These are phyloP conservation scores for Hyaloscypha variabilis DNA, from an alignment of 495 filamentous ascomycete genomes.

Conservation along the genomic window DNA sequence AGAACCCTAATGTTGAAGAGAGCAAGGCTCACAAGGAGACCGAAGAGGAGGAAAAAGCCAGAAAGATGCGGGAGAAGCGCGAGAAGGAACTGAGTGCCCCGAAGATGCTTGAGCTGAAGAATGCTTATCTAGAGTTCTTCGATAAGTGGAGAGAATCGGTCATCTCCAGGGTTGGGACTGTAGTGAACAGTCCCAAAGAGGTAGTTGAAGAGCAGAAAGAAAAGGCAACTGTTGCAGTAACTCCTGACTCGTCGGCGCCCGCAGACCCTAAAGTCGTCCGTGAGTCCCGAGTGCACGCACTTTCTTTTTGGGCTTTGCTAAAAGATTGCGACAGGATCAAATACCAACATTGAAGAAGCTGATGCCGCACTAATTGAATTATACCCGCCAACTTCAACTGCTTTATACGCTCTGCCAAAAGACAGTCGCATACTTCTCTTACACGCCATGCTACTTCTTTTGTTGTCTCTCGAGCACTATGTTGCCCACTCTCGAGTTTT, in stretches of 20 bases:
- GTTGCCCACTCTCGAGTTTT: conserved; percentile 74
- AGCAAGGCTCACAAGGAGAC: conserved; percentile 28
- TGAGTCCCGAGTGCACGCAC: conserved; percentile 10
- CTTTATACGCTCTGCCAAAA: conserved; percentile 39
- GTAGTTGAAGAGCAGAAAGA: conserved; percentile 21
- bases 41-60: conserved; percentile 34
- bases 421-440: conserved; percentile 52
- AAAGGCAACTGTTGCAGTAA: conserved; percentile 22
- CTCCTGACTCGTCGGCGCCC: conserved; percentile 22
- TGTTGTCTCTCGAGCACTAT: conserved; percentile 84
- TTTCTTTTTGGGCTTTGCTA: not conserved
- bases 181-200: conserved; percentile 32
- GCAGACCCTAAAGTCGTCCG: conserved; percentile 31
- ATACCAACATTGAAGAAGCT: conserved; percentile 35
- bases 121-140: conserved; percentile 34
- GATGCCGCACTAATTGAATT: conserved; percentile 42
- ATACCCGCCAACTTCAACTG: conserved; percentile 47
- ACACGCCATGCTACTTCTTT: conserved; percentile 67
- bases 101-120: conserved; percentile 39
- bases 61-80: conserved; percentile 34
- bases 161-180: conserved; percentile 34
- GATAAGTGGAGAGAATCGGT: conserved; percentile 40
- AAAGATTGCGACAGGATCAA: conserved; percentile 32
- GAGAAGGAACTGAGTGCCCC: conserved; percentile 38
- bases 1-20: conserved; percentile 32